Percentiles rank a stretch among this genome's conserved stretches.
Evolutionary conservation across 1,284 basidiomycete genomes (phyloP).

Genomic region (Megacollybia platyphylla): DNA sequence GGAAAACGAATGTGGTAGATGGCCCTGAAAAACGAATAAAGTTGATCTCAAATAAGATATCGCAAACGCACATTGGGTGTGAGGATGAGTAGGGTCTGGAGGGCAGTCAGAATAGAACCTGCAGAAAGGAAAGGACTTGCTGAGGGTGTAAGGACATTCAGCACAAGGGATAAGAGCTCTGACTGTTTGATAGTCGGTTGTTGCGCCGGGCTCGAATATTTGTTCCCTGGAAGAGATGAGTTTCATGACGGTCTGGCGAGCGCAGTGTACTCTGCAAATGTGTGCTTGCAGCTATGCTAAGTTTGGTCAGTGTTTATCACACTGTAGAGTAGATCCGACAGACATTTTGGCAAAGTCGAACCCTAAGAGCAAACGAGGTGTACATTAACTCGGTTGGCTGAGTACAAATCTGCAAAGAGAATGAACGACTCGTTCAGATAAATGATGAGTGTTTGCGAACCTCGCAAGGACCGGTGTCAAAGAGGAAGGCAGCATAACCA

Average conservation of each 20-base stretch:
- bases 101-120: too few relatives aligned
- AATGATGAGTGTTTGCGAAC: constrained; percentile 6
- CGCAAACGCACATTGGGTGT: too few relatives aligned
- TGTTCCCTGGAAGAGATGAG: too few relatives aligned
- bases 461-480: constrained; percentile 41
- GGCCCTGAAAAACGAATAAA: too few relatives aligned
- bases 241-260: too few relatives aligned
- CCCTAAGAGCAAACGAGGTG: constrained; percentile 27
- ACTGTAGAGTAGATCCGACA: neutral
- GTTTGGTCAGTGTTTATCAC: neutral
- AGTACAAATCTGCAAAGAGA: constrained; percentile 21
- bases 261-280: neutral
- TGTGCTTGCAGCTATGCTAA: constrained; percentile 3
- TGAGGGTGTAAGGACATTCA: neutral
- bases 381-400: constrained; percentile 20
- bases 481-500: constrained; percentile 47
- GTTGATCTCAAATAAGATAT: too few relatives aligned
- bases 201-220: neutral
- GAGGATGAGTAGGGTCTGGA: too few relatives aligned
- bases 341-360: constrained; percentile 31
- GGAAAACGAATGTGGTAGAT: neutral
- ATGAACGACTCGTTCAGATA: constrained; percentile 1
- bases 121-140: too few relatives aligned
- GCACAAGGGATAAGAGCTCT: neutral
- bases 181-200: neutral